Evolutionary conservation across 1,139 yeast genomes (phyloP), one percentile per base, ranked within the genome.

Genomic region (Candida sp.): DNA sequence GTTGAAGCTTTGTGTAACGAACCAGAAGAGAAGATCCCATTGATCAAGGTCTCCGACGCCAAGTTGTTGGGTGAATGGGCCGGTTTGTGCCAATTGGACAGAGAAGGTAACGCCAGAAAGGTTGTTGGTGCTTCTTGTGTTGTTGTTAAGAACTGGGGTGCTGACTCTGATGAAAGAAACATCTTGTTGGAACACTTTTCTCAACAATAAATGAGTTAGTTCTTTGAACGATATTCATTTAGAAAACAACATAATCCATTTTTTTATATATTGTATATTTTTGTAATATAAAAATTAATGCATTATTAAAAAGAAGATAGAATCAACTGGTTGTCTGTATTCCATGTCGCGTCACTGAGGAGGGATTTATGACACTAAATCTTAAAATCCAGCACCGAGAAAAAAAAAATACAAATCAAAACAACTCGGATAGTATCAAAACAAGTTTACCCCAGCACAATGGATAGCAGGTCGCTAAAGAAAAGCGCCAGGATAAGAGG

Each of bases 21-120:
- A 81, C 91, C 96, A 75, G 96, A 91, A 77, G 86, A 88, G 81
- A 91, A 91, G 84, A 91, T 94, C 69, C 98, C 99, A 72, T 86
- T 94, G 80, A 90, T 96, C 88, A 94, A 94, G 90, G 98, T 94
- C 68, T 91, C 98, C 68, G 99, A 96, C 77, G 97, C 98, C 76
- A 94, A 94, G 89, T 91, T 91, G 85, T 89, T 94, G 76, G 99
- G 99, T 86, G 98, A 94, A 86, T 94, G 99, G 99, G 99, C 98
- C 73, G 99, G 99, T 88, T 87, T 94, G 70, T 96, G 98, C 85
- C 94, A 92, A 84, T 88, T 94, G 73, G 99, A 94, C 96, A 92
- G 97, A 85, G 99, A 94, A 73, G 99, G 99, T 83, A 92, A 93
- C 86, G 98, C 98, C 83, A 92, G 98, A 87, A 94, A 94, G 92